These are phyloP conservation scores for Osmanthus fragrans DNA, from an alignment of 257 asterid genomes.

Conservation along the genomic window DNA sequence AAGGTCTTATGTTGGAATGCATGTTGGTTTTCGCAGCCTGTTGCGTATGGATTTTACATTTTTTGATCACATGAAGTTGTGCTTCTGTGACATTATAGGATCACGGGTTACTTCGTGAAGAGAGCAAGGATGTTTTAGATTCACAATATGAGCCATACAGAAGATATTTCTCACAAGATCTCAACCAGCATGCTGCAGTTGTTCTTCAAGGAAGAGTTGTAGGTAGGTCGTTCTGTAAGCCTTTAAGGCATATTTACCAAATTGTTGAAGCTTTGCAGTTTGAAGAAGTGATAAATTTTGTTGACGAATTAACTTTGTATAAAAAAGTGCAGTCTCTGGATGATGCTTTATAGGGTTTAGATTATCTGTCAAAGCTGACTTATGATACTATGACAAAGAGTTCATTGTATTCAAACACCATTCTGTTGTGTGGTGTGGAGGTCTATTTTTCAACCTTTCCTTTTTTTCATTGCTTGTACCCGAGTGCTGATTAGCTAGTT, in stretches of 20 bases:
- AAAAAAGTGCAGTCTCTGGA: not conserved
- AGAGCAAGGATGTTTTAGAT: conserved; percentile 65
- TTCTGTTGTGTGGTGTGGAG: not conserved
- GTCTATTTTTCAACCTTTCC: not conserved
- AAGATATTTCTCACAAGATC: conserved; percentile 78
- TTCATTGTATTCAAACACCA: not conserved
- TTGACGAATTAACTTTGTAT: not conserved
- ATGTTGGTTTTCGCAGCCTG: conserved; percentile 16
- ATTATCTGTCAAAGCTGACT: not conserved
- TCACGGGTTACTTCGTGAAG: conserved; percentile 73
- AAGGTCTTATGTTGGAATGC: conserved; percentile 2
- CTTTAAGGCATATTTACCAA: not conserved
- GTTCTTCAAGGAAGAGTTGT: conserved; percentile 97
- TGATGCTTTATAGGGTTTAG: not conserved
- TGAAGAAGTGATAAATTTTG: not conserved
- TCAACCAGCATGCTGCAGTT: conserved; percentile 95
- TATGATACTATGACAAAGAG: not conserved
- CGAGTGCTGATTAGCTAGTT: not conserved
- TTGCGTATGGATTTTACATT: not conserved
- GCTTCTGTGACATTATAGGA: conserved; percentile 52
- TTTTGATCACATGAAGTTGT: conserved; percentile 5
- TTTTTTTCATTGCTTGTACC: not conserved
- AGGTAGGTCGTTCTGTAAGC: conserved; percentile 49
- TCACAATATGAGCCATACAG: conserved; percentile 81
- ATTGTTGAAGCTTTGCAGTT: not conserved